phyloP scores from a whole-genome alignment of 371 early-diverging fungal genomes.

The Mucor circinelloides region DNA sequence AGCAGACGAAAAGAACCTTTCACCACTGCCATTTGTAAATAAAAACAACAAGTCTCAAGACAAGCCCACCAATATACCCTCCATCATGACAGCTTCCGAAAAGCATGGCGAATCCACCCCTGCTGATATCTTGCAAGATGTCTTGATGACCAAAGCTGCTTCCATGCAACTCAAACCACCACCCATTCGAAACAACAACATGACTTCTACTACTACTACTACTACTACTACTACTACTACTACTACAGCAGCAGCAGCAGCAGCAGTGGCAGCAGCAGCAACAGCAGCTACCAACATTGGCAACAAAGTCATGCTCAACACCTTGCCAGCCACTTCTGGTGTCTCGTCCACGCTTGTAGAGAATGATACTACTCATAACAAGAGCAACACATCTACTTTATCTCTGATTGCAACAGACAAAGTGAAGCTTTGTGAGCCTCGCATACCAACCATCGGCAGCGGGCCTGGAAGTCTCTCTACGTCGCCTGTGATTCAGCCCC shows the following conservation, averaged over 20 bases:
- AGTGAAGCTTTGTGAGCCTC: constrained; percentile 4
- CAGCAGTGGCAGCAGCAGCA: constrained; percentile 9
- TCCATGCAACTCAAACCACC: constrained; percentile 47
- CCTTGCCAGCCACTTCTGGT: background rate
- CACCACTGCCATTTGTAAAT: constrained; percentile 22
- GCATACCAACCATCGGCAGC: constrained; percentile 22
- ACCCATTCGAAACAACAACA: constrained; percentile 24
- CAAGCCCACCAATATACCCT: constrained; percentile 12
- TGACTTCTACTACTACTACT: background rate
- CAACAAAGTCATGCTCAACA: background rate
- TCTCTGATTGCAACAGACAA: background rate
- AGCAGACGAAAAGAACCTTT: background rate
- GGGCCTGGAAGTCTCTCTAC: constrained; percentile 7
- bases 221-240: no score
- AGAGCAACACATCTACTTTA: background rate
- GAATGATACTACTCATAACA: background rate
- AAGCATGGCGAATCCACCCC: constrained; percentile 26
- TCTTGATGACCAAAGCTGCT: constrained; percentile 39
- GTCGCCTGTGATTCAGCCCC: constrained; percentile 35
- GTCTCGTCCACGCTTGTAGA: background rate
- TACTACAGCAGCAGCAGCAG: background rate
- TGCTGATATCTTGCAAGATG: constrained; percentile 36
- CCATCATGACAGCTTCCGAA: constrained; percentile 30
- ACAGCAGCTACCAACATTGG: background rate
- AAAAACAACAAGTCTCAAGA: background rate